A percentile compares a stretch with the other conserved stretches of the same genome.
Evolutionary conservation across 2,329 filamentous ascomycete genomes (phyloP).

Genomic region (Fusarium cicatricum): DNA sequence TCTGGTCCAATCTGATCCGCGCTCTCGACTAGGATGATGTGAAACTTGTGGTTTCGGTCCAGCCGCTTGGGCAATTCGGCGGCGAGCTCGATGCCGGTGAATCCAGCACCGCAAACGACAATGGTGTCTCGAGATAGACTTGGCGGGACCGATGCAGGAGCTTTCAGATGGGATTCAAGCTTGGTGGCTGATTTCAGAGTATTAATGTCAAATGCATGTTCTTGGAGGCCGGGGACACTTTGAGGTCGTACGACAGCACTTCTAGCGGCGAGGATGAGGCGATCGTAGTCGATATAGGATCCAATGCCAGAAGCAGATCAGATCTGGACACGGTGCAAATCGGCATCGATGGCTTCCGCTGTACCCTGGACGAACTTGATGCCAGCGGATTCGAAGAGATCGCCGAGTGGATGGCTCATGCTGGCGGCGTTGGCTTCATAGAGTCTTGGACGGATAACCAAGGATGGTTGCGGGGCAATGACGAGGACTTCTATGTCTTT

Average conservation of each 20-base stretch:
- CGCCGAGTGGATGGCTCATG: slow-evolving; percentile 30
- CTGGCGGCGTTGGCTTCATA: slow-evolving; percentile 43
- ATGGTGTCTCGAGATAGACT: slow-evolving; percentile 45
- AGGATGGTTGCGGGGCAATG: slow-evolving; percentile 44
- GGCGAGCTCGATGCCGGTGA: slow-evolving; percentile 48
- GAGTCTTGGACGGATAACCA: slow-evolving; percentile 46
- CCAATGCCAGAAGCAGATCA: slow-evolving; percentile 1
- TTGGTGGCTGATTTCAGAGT: slow-evolving; percentile 37
- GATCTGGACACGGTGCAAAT: slow-evolving; percentile 24
- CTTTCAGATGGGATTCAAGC: slow-evolving; percentile 43
- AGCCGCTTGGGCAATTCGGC: slow-evolving; percentile 45
- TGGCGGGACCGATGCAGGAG: slow-evolving; percentile 22
- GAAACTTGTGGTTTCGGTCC: background rate
- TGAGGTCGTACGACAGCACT: slow-evolving; percentile 44
- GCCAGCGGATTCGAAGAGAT: slow-evolving; percentile 39
- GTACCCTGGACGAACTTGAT: slow-evolving; percentile 41
- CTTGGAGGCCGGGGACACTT: slow-evolving; percentile 37
- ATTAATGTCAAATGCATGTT: slow-evolving; percentile 49
- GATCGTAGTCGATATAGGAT: slow-evolving; percentile 36
- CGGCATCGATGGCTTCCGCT: slow-evolving; percentile 28
- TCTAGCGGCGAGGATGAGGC: slow-evolving; percentile 49
- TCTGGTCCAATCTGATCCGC: slow-evolving; percentile 43
- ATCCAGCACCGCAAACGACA: slow-evolving; percentile 46
- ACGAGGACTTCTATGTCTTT: slow-evolving; percentile 41
- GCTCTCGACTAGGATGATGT: slow-evolving; percentile 43